Conservation (phyloP, 2,329 filamentous ascomycete species). For the Fusarium sp. region DNA sequence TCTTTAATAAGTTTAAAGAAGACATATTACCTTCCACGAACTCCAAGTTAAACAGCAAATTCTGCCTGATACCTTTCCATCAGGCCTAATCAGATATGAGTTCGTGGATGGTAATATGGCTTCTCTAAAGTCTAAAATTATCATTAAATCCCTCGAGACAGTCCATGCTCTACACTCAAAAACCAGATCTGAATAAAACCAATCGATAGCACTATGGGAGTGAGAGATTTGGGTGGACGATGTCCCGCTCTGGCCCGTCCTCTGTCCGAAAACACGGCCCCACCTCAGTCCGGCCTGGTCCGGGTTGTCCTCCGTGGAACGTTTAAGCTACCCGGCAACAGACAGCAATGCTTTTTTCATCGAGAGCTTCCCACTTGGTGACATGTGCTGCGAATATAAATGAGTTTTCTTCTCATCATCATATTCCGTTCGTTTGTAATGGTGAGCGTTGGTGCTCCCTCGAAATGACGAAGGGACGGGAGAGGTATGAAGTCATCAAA, state of each 20-base stretch:
- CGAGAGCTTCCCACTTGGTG: neutral
- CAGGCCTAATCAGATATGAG: no score
- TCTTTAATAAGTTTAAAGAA: no score
- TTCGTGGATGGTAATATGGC: no score
- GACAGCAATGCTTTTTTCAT: neutral
- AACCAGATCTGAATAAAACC: no score
- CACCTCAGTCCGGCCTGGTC: neutral
- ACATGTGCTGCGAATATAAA: neutral
- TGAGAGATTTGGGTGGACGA: no score
- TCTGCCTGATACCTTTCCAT: no score
- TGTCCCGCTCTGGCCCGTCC: neutral
- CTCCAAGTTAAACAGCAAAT: no score
- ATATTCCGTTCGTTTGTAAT: neutral
- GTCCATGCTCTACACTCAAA: no score
- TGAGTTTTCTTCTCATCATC: neutral
- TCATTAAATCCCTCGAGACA: no score
- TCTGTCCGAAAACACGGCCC: neutral
- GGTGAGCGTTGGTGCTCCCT: neutral
- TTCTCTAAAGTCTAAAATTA: no score
- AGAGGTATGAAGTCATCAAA: conserved; percentile 16
- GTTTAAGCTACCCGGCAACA: neutral
- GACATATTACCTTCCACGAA: no score
- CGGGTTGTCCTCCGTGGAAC: neutral
- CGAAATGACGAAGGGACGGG: conserved; percentile 5
- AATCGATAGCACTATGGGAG: no score